These are phyloP conservation scores for Calonectria pseudoreteaudii DNA, from an alignment of 2,329 filamentous ascomycete genomes.

Conservation along the genomic window DNA sequence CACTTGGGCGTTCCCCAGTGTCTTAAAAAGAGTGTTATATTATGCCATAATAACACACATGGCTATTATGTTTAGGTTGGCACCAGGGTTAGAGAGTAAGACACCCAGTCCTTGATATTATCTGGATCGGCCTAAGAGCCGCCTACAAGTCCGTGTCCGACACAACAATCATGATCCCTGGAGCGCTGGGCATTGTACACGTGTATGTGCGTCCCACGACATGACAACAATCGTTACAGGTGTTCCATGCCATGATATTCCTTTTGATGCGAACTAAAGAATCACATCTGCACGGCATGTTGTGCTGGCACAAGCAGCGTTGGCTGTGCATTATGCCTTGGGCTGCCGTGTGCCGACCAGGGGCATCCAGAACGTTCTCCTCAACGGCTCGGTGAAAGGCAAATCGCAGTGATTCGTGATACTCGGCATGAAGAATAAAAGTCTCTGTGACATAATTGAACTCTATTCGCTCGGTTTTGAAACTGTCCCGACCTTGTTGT, in stretches of 20 bases:
- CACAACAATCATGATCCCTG: slow-evolving; percentile 23
- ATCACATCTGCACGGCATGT: slow-evolving; percentile 8
- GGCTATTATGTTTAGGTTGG: neutral
- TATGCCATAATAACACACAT: neutral
- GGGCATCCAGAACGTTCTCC: neutral
- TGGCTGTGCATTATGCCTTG: slow-evolving; percentile 17
- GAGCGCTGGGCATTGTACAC: slow-evolving; percentile 18
- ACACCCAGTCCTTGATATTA: slow-evolving; percentile 6
- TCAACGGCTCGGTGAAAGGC: neutral
- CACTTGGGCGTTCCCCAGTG: neutral
- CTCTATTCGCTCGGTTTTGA: neutral
- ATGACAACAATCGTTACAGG: slow-evolving; percentile 10
- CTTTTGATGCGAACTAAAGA: slow-evolving; percentile 18
- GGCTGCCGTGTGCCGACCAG: neutral
- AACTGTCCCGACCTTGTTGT: neutral
- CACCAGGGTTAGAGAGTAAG: neutral
- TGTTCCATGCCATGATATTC: slow-evolving; percentile 13
- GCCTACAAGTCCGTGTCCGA: slow-evolving; percentile 10
- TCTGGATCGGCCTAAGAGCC: neutral
- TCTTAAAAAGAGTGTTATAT: neutral
- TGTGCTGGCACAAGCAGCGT: slow-evolving; percentile 23
- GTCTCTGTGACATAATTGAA: neutral
- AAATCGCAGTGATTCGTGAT: neutral
- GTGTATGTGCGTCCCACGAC: slow-evolving; percentile 22
- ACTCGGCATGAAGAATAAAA: neutral